A percentile compares a stretch with the other conserved stretches of the same genome.
Conservation (phyloP, 2,329 filamentous ascomycete species). For the Phyllosticta ampelicida region DNA sequence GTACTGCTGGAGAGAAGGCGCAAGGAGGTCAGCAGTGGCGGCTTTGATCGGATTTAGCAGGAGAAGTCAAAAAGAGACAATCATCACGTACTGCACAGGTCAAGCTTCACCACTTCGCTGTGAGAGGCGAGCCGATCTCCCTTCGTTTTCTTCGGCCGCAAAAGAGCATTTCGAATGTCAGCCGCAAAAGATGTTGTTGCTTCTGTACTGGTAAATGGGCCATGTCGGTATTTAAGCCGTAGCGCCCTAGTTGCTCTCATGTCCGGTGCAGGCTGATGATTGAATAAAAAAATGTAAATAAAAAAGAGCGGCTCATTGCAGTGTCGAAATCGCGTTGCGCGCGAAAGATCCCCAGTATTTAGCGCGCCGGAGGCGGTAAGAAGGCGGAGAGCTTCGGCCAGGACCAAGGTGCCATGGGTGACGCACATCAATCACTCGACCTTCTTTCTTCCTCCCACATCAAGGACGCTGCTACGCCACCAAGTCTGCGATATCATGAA, state of each 20-base stretch:
- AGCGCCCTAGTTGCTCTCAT: neutral
- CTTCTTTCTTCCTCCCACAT: neutral
- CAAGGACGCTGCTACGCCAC: neutral
- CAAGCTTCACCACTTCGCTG: constrained; percentile 29
- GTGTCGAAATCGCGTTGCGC: neutral
- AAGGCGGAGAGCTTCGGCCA: no score
- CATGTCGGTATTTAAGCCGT: neutral
- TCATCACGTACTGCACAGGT: constrained; percentile 32
- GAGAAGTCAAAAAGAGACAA: neutral
- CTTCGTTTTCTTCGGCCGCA: neutral
- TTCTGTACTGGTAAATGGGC: neutral
- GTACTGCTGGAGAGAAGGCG: constrained; percentile 56
- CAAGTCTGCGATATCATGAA: neutral
- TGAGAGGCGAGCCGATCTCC: neutral
- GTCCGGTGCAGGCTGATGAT: no score
- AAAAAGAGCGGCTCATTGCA: neutral
- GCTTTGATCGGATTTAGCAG: neutral
- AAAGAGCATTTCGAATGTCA: neutral
- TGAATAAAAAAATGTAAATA: neutral
- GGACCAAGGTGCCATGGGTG: neutral
- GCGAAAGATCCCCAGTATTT: neutral
- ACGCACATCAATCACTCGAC: neutral
- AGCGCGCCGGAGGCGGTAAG: neutral
- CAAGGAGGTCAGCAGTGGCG: constrained; percentile 33
- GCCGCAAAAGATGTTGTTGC: neutral